These are phyloP conservation scores for Vanderwaltozyma tropicalis DNA, from an alignment of 805 yeast genomes.

Conservation along the genomic window DNA sequence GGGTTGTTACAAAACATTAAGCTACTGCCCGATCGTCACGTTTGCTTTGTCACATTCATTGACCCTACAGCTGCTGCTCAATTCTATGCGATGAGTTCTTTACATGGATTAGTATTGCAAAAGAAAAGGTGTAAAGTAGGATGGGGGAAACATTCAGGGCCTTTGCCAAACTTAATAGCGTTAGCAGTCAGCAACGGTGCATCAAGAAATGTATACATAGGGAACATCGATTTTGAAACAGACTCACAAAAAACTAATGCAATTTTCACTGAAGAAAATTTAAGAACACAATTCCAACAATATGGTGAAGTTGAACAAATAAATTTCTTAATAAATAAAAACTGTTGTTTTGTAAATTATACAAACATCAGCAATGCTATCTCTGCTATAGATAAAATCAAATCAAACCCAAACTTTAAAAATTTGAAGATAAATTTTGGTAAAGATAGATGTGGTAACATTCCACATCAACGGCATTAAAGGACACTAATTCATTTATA, in stretches of 20 bases:
- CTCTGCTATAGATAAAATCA: slow-evolving; percentile 84
- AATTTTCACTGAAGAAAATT: slow-evolving; percentile 43
- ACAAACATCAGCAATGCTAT: slow-evolving; percentile 87
- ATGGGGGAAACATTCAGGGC: slow-evolving; percentile 97
- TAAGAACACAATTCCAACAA: slow-evolving; percentile 62
- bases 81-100: slow-evolving; percentile 86
- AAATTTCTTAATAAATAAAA: slow-evolving; percentile 71
- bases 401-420: slow-evolving; percentile 58
- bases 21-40: slow-evolving; percentile 73
- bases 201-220: slow-evolving; percentile 84
- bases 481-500: no score
- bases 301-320: slow-evolving; percentile 95
- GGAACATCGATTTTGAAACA: slow-evolving; percentile 41
- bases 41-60: slow-evolving; percentile 88
- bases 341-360: slow-evolving; percentile 86
- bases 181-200: slow-evolving; percentile 92
- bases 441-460: slow-evolving; percentile 89
- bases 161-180: slow-evolving; percentile 75
- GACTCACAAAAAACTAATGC: slow-evolving; percentile 17
- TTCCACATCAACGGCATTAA: slow-evolving; percentile 54
- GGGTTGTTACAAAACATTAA: slow-evolving; percentile 82
- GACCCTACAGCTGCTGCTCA: slow-evolving; percentile 98
- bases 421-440: slow-evolving; percentile 81
- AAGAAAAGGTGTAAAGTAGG: slow-evolving; percentile 83
- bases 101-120: slow-evolving; percentile 81